phyloP scores from a whole-genome alignment of 192 early-diverging fungal species.

The Piromyces sp. region DNA sequence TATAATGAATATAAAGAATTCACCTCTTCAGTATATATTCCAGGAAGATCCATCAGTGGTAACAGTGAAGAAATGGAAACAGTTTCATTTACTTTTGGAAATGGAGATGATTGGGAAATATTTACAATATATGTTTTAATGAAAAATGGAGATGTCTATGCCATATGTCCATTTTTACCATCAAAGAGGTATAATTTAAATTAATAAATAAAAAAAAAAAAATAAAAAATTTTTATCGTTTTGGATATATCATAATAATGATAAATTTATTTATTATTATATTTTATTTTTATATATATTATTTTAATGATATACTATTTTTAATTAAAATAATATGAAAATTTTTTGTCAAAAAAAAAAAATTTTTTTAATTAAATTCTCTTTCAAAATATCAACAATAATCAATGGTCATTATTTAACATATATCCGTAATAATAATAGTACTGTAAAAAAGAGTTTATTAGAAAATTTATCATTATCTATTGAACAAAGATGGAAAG shows the following conservation, averaged over 20 bases:
- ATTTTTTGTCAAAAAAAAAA: too few relatives aligned
- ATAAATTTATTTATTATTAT: too few relatives aligned
- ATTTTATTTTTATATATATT: too few relatives aligned
- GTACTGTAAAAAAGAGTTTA: background rate
- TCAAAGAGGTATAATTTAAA: slow-evolving; percentile 24
- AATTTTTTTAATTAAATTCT: too few relatives aligned
- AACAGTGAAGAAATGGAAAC: slow-evolving; percentile 7
- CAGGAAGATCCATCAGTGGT: background rate
- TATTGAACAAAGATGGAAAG: background rate
- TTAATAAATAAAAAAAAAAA: too few relatives aligned
- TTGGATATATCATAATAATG: too few relatives aligned
- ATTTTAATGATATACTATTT: too few relatives aligned
- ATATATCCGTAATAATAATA: background rate
- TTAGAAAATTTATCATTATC: background rate
- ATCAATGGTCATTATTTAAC: too few relatives aligned
- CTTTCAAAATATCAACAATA: too few relatives aligned
- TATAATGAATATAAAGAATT: background rate
- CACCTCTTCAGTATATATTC: slow-evolving; percentile 4
- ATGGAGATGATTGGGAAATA: slow-evolving; percentile 41
- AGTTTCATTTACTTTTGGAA: slow-evolving; percentile 24
- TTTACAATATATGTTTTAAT: slow-evolving; percentile 52
- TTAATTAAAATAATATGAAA: too few relatives aligned
- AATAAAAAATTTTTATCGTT: too few relatives aligned
- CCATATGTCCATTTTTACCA: slow-evolving; percentile 63
- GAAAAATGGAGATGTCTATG: slow-evolving; percentile 51